Evolutionary conservation across 768 basidiomycete species (phyloP).

Genomic region (Russula sp.): DNA sequence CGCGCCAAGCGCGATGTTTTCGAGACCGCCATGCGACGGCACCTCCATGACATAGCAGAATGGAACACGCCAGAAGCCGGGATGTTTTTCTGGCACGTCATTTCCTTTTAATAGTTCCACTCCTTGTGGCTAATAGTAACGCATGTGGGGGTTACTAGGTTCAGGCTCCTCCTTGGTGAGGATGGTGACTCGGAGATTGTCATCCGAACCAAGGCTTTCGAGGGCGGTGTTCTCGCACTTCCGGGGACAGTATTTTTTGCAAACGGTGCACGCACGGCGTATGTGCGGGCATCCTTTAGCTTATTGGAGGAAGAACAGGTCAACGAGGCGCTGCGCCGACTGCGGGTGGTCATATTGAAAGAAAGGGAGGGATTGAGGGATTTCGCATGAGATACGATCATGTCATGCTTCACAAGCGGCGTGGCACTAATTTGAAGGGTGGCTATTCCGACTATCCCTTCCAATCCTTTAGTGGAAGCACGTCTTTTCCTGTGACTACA

Average conservation of each 20-base stretch:
- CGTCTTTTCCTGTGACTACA: not conserved
- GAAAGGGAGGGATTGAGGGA: slow-evolving; percentile 8
- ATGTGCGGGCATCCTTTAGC: slow-evolving; percentile 83
- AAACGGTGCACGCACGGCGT: slow-evolving; percentile 61
- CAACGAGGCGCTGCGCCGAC: slow-evolving; percentile 65
- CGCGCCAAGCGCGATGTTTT: slow-evolving; percentile 72
- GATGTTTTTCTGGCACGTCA: slow-evolving; percentile 84
- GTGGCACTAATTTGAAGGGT: not conserved
- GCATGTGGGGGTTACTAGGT: slow-evolving; percentile 46
- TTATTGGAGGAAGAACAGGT: slow-evolving; percentile 62
- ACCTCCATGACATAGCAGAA: slow-evolving; percentile 75
- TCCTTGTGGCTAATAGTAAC: not conserved
- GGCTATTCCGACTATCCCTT: not conserved
- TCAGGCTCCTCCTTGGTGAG: slow-evolving; percentile 68
- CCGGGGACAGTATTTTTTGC: slow-evolving; percentile 85
- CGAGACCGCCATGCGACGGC: slow-evolving; percentile 66
- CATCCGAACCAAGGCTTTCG: slow-evolving; percentile 71
- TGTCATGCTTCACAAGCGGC: not conserved
- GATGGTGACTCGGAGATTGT: slow-evolving; percentile 52
- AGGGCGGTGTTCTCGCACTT: slow-evolving; percentile 82
- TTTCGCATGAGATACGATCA: not conserved
- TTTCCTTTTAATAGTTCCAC: slow-evolving; percentile 24
- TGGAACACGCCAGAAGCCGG: slow-evolving; percentile 72
- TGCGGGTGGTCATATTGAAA: slow-evolving; percentile 39
- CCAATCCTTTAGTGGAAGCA: not conserved